Evolutionary conservation across 2,329 filamentous ascomycete species (phyloP).

Genomic region (Periconia digitata): DNA sequence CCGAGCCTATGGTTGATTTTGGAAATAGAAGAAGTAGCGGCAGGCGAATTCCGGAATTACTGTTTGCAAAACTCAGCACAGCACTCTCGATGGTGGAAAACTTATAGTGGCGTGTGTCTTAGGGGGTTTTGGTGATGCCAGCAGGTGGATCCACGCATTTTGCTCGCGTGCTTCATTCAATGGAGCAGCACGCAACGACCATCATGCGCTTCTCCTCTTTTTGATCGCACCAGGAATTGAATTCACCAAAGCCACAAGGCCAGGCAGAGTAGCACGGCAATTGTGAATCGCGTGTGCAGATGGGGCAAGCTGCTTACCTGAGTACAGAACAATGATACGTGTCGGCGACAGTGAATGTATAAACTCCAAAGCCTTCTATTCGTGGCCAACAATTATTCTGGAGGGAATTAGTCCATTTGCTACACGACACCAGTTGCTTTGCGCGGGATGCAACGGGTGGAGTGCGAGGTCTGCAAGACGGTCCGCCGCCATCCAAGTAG

Average conservation of each 20-base stretch:
- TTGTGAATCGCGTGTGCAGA: background rate
- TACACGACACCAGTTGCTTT: too few relatives aligned
- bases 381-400: slow-evolving; percentile 30
- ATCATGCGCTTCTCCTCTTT: background rate
- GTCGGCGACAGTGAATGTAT: slow-evolving; percentile 26
- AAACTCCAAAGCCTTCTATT: slow-evolving; percentile 35
- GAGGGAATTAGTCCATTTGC: slow-evolving; percentile 11
- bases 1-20: slow-evolving; percentile 10
- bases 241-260: background rate
- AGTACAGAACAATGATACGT: slow-evolving; percentile 28
- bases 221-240: background rate
- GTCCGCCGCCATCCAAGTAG: background rate
- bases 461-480: too few relatives aligned
- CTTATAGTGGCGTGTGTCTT: background rate
- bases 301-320: slow-evolving; percentile 30
- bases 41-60: slow-evolving; percentile 30
- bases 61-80: slow-evolving; percentile 7
- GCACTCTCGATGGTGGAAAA: background rate
- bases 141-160: background rate
- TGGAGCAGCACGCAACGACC: background rate
- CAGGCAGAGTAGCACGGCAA: background rate
- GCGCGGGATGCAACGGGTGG: too few relatives aligned
- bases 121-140: background rate
- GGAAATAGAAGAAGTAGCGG: slow-evolving; percentile 16
- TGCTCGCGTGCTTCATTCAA: background rate